Evolutionary conservation across 495 filamentous ascomycete genomes (phyloP).

Genomic region (Melanomma pulvis-pyrius): DNA sequence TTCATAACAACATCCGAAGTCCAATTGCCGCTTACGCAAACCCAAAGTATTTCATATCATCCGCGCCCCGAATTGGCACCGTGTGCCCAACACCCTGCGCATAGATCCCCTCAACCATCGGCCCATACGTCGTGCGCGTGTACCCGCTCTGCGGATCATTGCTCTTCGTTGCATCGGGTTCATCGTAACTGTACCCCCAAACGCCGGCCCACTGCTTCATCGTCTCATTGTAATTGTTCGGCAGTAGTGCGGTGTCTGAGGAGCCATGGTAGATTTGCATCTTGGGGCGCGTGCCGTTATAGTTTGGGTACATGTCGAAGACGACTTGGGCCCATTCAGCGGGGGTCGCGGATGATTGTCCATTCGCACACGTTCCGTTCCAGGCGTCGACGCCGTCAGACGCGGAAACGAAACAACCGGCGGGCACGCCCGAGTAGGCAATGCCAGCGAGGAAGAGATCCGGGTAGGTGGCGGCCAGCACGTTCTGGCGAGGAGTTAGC

Average conservation of each 20-base stretch:
- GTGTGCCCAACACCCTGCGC: conserved; percentile 55
- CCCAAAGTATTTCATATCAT: conserved; percentile 35
- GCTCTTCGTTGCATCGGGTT: conserved; percentile 16
- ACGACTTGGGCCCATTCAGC: conserved; percentile 57
- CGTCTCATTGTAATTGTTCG: conserved; percentile 55
- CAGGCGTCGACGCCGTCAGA: conserved; percentile 51
- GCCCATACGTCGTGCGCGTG: conserved; percentile 52
- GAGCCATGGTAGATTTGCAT: conserved; percentile 62
- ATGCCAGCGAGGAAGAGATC: conserved; percentile 60
- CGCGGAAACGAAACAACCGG: conserved; percentile 56
- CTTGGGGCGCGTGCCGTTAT: conserved; percentile 56
- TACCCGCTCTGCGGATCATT: conserved; percentile 47
- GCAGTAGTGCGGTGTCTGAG: conserved; percentile 53
- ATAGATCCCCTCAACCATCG: conserved; percentile 52
- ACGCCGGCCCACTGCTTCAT: conserved; percentile 63
- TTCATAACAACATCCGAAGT: too few relatives aligned
- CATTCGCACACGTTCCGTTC: conserved; percentile 59
- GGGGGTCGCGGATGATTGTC: conserved; percentile 50
- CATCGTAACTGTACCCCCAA: conserved; percentile 42
- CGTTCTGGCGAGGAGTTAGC: conserved; percentile 46
- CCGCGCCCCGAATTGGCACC: conserved; percentile 38
- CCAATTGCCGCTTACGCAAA: conserved; percentile 12
- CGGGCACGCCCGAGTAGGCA: conserved; percentile 63
- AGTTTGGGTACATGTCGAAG: conserved; percentile 56
- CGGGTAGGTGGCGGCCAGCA: conserved; percentile 61